Evolutionary conservation across 2,329 filamentous ascomycete genomes (phyloP), one percentile per base, ranked within the genome.

Genomic region (Graphilbum ipis-grandicollis): DNA sequence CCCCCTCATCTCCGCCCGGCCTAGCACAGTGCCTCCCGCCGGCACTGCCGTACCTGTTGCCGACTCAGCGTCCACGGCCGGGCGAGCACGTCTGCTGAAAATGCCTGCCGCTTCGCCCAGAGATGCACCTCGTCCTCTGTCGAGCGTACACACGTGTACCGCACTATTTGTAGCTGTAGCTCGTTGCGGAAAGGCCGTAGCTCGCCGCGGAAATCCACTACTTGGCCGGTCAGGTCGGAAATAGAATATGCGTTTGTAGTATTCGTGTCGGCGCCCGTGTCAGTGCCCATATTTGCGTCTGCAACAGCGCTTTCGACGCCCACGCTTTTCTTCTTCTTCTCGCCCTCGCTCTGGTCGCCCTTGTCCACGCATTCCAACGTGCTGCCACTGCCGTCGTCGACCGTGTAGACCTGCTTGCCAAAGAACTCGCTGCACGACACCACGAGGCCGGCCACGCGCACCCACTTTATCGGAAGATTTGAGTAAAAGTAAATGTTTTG

Each of bases 391-490:
- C 73, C 70, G 51, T 79, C 75, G 46, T 79, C 75, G n/a, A 79
- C 52, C 2, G 65, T 74, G 46, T 66, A 73, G 30, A 68, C 55
- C 32, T 57, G 60, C 26, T 58, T 58, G 26, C 54, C 55, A 26
- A 48, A 43, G 39, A 59, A 66, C 18, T 72, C 62, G 43, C 72
- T 65, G 26, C 73, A 56, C 12, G 68, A 70, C 38, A 85, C 74
- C 18, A 88, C 65, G 9, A 84, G 55, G 22, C 82, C 82, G 8
- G 74, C 66, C 23, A 86, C 54, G 42, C 76, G 74, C 37, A 81
- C 69, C 70, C 76, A 86, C 64, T 74, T 72, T 46, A 88, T 72
- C 0, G 81, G 81, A 45, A 86, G 73, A 52, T 85, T 86, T 35
- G 64, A 55, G 56, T 75, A 65, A 54, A 85, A 84, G 50, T 65